These are phyloP conservation scores for Trichophyton simii DNA, from an alignment of 2,329 filamentous ascomycete genomes.

Conservation along the genomic window DNA sequence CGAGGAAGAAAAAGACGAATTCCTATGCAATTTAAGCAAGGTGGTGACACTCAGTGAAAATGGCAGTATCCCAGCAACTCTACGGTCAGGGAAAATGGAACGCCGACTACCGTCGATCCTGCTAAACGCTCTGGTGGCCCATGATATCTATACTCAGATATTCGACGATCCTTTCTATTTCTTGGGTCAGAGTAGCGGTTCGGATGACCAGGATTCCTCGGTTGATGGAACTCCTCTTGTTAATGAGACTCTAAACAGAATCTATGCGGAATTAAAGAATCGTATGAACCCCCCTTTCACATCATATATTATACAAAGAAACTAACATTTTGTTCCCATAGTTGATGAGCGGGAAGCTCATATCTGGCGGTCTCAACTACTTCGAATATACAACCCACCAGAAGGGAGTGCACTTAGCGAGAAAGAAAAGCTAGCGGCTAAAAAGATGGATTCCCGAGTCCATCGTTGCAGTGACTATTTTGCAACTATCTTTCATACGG, in stretches of 20 bases:
- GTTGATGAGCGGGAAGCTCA: slow-evolving; percentile 14
- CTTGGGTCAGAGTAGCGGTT: neutral
- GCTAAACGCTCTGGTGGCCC: slow-evolving; percentile 2
- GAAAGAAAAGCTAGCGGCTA: neutral
- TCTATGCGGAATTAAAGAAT: neutral
- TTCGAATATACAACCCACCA: slow-evolving; percentile 12
- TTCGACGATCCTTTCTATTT: slow-evolving; percentile 7
- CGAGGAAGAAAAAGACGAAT: neutral
- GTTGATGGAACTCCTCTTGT: neutral
- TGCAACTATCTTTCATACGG: neutral
- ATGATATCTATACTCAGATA: slow-evolving; percentile 2
- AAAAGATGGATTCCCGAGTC: slow-evolving; percentile 1
- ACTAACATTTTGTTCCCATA: slow-evolving; percentile 2
- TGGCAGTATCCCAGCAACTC: neutral
- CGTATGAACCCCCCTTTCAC: neutral
- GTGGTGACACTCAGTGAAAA: neutral
- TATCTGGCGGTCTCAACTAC: slow-evolving; percentile 16
- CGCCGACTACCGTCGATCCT: neutral
- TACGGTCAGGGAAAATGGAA: slow-evolving; percentile 3
- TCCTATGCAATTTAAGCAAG: neutral
- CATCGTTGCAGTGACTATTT: neutral
- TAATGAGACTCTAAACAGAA: neutral
- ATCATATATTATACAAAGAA: neutral
- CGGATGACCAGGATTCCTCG: neutral
- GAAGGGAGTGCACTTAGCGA: neutral